Percentiles rank a stretch among this genome's conserved stretches.
phyloP scores from a whole-genome alignment of 257 asterid species.

The Solanum tarijense region DNA sequence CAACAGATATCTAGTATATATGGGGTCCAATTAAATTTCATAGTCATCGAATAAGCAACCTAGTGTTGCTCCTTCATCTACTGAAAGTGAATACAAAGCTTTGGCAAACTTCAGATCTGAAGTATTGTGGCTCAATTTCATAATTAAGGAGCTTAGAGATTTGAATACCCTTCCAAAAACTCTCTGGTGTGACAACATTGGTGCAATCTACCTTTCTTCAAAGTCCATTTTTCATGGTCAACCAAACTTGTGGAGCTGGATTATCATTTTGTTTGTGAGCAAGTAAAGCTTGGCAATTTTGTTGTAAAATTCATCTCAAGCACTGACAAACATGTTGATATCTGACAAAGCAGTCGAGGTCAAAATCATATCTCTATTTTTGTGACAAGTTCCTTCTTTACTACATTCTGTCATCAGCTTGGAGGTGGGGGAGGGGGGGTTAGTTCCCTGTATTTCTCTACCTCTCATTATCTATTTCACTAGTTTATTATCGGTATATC shows the following conservation, averaged over 20 bases:
- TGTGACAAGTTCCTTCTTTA: not conserved
- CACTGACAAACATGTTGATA: not conserved
- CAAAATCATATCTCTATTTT: too few species aligned
- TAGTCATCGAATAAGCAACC: not conserved
- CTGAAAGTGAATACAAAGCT: not conserved
- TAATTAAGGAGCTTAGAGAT: too few species aligned
- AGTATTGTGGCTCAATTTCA: not conserved
- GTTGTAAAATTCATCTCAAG: not conserved
- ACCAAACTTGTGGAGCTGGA: not conserved
- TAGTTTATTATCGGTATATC: not conserved
- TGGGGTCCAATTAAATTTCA: not conserved
- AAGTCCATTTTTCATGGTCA: not conserved
- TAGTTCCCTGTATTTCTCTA: not conserved
- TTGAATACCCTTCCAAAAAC: too few species aligned
- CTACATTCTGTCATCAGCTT: not conserved
- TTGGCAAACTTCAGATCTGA: not conserved
- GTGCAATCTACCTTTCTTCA: not conserved
- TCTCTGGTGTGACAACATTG: not conserved
- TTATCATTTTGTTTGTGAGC: not conserved
- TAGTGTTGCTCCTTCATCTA: not conserved
- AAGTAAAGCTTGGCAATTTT: not conserved
- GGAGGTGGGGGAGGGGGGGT: too few species aligned
- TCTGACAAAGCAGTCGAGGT: too few species aligned
- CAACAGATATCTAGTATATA: not conserved
- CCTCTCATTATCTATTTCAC: not conserved